A percentile compares a stretch with the other conserved stretches of the same genome.
Evolutionary conservation across 2,329 filamentous ascomycete genomes (phyloP).

Genomic region (Acrodontium crateriforme): DNA sequence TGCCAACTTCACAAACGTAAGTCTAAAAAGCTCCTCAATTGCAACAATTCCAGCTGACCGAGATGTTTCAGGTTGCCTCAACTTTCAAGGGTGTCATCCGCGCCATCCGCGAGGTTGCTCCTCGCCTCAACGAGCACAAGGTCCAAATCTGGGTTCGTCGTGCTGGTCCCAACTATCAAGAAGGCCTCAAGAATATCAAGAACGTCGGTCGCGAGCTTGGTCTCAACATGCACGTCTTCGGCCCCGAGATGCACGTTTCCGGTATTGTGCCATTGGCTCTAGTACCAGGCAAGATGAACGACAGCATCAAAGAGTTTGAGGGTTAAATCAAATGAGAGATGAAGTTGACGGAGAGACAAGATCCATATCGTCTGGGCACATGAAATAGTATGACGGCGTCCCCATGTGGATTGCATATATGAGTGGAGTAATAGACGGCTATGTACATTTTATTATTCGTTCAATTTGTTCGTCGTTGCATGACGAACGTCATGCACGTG

Average conservation of each 20-base stretch:
- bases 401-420: no score
- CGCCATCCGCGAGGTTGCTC: slow-evolving; percentile 79
- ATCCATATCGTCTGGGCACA: no score
- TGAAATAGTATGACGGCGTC: no score
- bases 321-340: slow-evolving; percentile 22
- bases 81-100: slow-evolving; percentile 99
- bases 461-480: no score
- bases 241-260: slow-evolving; percentile 74
- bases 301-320: slow-evolving; percentile 48
- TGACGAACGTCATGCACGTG: no score
- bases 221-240: slow-evolving; percentile 85
- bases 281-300: slow-evolving; percentile 41
- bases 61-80: slow-evolving; percentile 49
- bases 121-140: slow-evolving; percentile 84
- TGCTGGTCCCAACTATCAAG: slow-evolving; percentile 96
- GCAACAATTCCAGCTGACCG: slow-evolving; percentile 1
- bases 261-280: slow-evolving; percentile 93
- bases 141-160: slow-evolving; percentile 91
- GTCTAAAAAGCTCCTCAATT: slow-evolving; percentile 4
- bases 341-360: background rate
- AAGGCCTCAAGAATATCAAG: slow-evolving; percentile 99
- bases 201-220: slow-evolving; percentile 84
- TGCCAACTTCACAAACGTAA: slow-evolving; percentile 98
- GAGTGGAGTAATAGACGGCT: no score
- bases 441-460: no score